Evolutionary conservation across 2,329 filamentous ascomycete species (phyloP).

Genomic region (Diplodia corticola): DNA sequence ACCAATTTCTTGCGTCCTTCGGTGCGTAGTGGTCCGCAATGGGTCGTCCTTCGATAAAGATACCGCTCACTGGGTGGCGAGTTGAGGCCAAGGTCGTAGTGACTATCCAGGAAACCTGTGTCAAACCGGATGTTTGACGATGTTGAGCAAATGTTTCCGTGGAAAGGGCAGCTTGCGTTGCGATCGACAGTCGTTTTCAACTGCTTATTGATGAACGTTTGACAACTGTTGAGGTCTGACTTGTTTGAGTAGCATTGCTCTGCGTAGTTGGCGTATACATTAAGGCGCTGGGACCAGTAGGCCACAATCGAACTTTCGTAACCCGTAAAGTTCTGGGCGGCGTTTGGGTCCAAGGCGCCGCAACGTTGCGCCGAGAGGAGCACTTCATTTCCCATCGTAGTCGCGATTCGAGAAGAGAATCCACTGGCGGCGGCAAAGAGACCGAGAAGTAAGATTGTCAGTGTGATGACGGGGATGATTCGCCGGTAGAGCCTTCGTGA

Average conservation of each 20-base stretch:
- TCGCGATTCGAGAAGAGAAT: slow-evolving; percentile 22
- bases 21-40: neutral
- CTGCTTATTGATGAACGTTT: slow-evolving; percentile 11
- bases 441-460: neutral
- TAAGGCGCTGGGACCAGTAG: too few species aligned
- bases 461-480: slow-evolving; percentile 14
- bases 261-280: neutral
- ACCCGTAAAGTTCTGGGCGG: too few species aligned
- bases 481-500: slow-evolving; percentile 20
- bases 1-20: neutral
- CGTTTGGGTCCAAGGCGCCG: too few species aligned
- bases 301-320: too few species aligned
- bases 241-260: slow-evolving; percentile 6
- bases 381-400: slow-evolving; percentile 9
- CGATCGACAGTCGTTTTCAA: slow-evolving; percentile 14
- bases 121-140: neutral
- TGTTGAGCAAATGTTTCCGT: neutral
- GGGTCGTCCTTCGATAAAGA: neutral
- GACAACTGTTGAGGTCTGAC: slow-evolving; percentile 4
- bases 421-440: slow-evolving; percentile 16
- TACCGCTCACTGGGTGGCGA: neutral
- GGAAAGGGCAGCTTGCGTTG: neutral
- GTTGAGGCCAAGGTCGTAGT: neutral
- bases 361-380: neutral
- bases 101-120: neutral